Evolutionary conservation across 495 filamentous ascomycete genomes (phyloP), one percentile per base, ranked within the genome.

Genomic region (Aspergillus hancockii): DNA sequence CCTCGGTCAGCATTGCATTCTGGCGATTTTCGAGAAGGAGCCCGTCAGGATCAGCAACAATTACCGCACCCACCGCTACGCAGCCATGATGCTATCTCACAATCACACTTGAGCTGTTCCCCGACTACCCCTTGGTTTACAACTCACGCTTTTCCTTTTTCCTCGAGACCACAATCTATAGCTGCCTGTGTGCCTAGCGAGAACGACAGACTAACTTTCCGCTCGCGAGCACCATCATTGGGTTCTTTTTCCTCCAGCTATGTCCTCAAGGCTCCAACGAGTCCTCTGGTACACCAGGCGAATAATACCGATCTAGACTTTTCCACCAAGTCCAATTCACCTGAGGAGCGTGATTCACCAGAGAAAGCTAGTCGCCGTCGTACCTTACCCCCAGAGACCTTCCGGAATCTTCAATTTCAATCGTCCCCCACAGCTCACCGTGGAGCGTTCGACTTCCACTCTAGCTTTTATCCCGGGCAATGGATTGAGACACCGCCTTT

Each of bases 1-100:
- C 93, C 93, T 49, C 79, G 88, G 49, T 97, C 93, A 12, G 92
- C 93, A 40, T 78, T 97, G 47, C 93, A 97, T 68, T 88, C 88
- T 38, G 93, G 93, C 23, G 89, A 97, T 69, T 97, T 97, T 64
- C 88, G 87, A 18, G 83, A 87, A 55, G 82, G 85, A 32, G 75
- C 63, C n/a, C 18, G 58, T 50, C 60, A 56, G 45, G 54, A 22
- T 49, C 62, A 52, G 41, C 63, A 68, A 22, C 63, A 62, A 52
- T 60, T 63, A 28, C 65, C 63, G 13, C 65, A 54, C 30, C 61
- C 67, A 56, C 64, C 63, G 21, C 57, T 68, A 49, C 57, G 55
- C 36, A 51, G 64, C 12, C 72, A 52, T 54, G 59, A 49, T 4
- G 46, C 53, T 25, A 40, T 31, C 14, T 58, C 63, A 30, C 49